Base-by-base conservation (phyloP, 257 asterid genomes). In the Penstemon davidsonii region DNA sequence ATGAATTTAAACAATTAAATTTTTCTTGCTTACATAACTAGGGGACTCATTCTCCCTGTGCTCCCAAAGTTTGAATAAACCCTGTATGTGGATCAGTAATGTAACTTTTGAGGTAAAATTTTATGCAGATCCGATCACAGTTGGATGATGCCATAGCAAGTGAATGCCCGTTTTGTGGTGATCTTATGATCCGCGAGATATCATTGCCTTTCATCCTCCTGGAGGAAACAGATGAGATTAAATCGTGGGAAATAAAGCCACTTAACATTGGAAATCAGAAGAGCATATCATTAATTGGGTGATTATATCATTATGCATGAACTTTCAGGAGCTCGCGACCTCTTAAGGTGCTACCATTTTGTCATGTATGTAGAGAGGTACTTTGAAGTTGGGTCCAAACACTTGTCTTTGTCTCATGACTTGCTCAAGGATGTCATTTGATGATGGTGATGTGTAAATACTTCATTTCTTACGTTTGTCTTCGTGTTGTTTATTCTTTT, bases 141-240 rank as follows among this genome's bases (percentile, higher is more conserved):
- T 55, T 90, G 81, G 97, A 90, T 13, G 97, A 90, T 56, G 92
- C 96, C 69, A 84, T 93, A 65, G 97, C 96, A 41, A 93, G 89
- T 25, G 99, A 90, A 69, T 93, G 97, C 79, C 99, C 99, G 2
- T 93, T 77, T 66, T 90, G 99, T 75, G 97, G 99, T 7, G 95
- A 88, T 52, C 80, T 93, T 58, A 88, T 93, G 97, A 93, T 93
- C 76, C 91, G 78, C 37, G 97, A 93, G 78, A 84, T 90, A 63
- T 90, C 99, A 12, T 59, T 81, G 80, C 96, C 92, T 46, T 93
- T 90, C 77, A 74, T 88, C 77, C 87, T 58, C 60, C 80, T 89
- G 3, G 89, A 77, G 54, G 91, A 83, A 74, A 70, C 72, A 12
- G 90, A 84, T 19, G 96, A 84, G 76, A 77, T 81, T 11, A 84